Base-by-base conservation (phyloP, 352 stramenopile species). In the Globisporangium cederbergense region DNA sequence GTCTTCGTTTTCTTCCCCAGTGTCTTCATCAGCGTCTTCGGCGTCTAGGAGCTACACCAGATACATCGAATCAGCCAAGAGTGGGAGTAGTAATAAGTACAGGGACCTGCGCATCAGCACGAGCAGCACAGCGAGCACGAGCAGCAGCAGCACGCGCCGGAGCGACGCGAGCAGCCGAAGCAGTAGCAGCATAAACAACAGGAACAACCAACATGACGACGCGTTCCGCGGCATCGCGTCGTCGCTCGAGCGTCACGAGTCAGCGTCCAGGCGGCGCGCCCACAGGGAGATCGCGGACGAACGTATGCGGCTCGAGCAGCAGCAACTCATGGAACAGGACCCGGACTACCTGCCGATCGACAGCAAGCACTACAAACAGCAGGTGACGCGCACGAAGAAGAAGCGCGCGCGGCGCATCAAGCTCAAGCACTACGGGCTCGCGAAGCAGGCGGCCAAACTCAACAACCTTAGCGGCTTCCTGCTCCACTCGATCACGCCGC, bases 401-500 rank as follows among this genome's bases (percentile, higher is more conserved):
- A 60, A 61, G 34, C 58, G 64, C 34, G 53, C 58, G 42, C 64
- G 34, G 13, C 59, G 64, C 25, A 65, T 66, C 45, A 65, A 68
- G 28, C 65, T 68, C 60, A 71, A 71, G 54, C 60, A 68, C 53
- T 68, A 61, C 25, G 46, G 65, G 2, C 60, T 66, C 36, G 58
- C 62, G 25, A 75, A 75, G 46, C 42, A 67, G 32, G 62, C 57
- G 28, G 70, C 54, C 54, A 67, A 60, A 61, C 52, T 73, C 22
- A 67, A 83, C 64, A 79, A 80, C 65, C 73, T 90, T 42, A 77
- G 73, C 54, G 72, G 77, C 57, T 85, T 89, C 62, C 55, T 85
- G 50, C 68, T 90, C 40, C 79, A 88, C 73, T 81, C 81, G 30
- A 77, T 89, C 56, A 81, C 78, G 55, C 79, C 81, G 0, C 72